phyloP scores from a whole-genome alignment of 345 rosid species.

The Firmiana major region DNA sequence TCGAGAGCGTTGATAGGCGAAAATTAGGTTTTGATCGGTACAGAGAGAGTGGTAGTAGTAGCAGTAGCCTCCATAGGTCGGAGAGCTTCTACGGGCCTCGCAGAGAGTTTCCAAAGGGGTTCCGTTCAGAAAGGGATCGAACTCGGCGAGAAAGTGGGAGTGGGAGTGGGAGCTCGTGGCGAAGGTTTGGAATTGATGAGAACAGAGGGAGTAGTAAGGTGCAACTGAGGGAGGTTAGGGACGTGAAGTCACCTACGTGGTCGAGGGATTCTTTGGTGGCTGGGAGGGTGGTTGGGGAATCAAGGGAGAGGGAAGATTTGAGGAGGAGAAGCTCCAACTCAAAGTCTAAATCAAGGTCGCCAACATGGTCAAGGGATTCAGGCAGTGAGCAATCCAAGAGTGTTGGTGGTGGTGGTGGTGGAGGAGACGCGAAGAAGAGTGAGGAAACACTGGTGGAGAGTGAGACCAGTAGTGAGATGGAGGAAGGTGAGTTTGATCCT shows the following conservation, averaged over 20 bases:
- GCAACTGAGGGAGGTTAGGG: slow-evolving; percentile 35
- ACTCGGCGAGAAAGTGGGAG: slow-evolving; percentile 57
- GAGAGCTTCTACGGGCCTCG: slow-evolving; percentile 69
- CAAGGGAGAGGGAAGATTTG: slow-evolving; percentile 35
- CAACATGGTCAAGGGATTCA: slow-evolving; percentile 84
- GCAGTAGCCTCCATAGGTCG: slow-evolving; percentile 50
- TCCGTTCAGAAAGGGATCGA: slow-evolving; percentile 82
- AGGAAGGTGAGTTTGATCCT: slow-evolving; percentile 97
- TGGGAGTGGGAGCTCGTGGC: slow-evolving; percentile 72
- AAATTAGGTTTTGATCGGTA: slow-evolving; percentile 60
- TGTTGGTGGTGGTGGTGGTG: slow-evolving; percentile 37
- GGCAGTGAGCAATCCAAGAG: slow-evolving; percentile 70
- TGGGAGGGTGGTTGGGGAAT: slow-evolving; percentile 28
- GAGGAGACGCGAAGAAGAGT: slow-evolving; percentile 31
- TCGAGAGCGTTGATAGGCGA: slow-evolving; percentile 56
- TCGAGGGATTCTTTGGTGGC: slow-evolving; percentile 45
- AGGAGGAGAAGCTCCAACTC: slow-evolving; percentile 31
- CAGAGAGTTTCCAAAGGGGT: slow-evolving; percentile 81
- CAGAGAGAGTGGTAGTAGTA: slow-evolving; percentile 34
- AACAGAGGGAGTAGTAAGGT: slow-evolving; percentile 33
- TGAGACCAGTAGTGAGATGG: slow-evolving; percentile 84
- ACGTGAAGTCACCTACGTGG: slow-evolving; percentile 52
- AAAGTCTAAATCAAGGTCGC: slow-evolving; percentile 48
- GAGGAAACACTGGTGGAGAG: slow-evolving; percentile 37
- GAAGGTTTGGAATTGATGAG: slow-evolving; percentile 55